These are phyloP conservation scores for Astrothelium subdiscretum DNA, from an alignment of 495 filamentous ascomycete species.

Conservation along the genomic window DNA sequence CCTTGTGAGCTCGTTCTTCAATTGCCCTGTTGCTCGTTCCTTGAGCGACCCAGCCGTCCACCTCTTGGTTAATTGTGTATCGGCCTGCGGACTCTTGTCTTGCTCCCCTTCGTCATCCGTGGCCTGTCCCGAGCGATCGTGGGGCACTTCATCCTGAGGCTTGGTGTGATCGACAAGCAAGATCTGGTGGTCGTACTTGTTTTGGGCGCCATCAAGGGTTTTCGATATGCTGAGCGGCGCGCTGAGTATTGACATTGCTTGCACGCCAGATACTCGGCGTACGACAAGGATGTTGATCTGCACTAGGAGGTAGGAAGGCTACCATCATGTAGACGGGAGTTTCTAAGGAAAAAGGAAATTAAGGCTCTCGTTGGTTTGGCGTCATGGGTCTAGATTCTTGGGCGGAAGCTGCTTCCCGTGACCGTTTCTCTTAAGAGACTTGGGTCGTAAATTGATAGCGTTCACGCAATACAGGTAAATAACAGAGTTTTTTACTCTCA, in stretches of 20 bases:
- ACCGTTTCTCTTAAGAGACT: no score
- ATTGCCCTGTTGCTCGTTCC: conserved; percentile 17
- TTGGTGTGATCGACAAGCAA: conserved; percentile 40
- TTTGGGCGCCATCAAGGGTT: background rate
- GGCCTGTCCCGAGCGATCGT: background rate
- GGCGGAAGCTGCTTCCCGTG: background rate
- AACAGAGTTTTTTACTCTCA: no score
- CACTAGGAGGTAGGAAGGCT: background rate
- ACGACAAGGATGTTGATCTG: background rate
- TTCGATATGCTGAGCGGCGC: background rate
- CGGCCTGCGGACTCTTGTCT: conserved; percentile 1
- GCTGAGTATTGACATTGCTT: background rate
- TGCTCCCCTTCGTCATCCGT: conserved; percentile 4
- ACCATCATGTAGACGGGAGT: background rate
- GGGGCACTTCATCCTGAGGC: conserved; percentile 8
- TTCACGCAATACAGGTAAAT: no score
- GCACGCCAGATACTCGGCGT: background rate
- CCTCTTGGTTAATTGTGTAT: conserved; percentile 8
- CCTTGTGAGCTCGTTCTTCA: conserved; percentile 39
- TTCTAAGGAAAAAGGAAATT: background rate
- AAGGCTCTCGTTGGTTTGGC: background rate
- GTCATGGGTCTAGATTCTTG: background rate
- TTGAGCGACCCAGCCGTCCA: conserved; percentile 10
- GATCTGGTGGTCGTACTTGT: conserved; percentile 52
- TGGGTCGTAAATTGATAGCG: no score